Evolutionary conservation across 2,329 filamentous ascomycete species (phyloP), one percentile per base, ranked within the genome.

Genomic region (Fusarium sp.): DNA sequence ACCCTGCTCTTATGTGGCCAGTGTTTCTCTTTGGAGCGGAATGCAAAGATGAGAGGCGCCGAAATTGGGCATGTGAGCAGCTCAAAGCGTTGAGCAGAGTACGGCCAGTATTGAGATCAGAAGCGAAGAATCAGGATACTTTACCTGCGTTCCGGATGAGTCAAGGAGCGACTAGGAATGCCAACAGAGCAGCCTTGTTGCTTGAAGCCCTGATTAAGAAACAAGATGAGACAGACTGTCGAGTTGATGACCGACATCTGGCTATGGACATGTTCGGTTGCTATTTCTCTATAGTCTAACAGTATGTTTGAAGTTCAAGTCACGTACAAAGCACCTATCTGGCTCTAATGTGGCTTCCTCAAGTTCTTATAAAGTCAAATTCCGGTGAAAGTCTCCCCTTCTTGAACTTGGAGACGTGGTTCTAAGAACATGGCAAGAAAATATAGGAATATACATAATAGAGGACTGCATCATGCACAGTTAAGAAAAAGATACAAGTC

Each of bases 251-350:
- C 2, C 21, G 51, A 19, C 50, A 59, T 2, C 12, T 59, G 7
- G 36, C 51, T 2, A 56, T 59, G 36, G 43, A 59, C 4, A 48
- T 59, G 36, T 59, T 59, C 26, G 24, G n/a, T 20, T 59, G 50
- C 4, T 59, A 59, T 4, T 59, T 59, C 1, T 42, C 56, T 2
- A 56, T 59, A n/a, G 42, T 55, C n/a, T n/a, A n/a, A n/a, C n/a
- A n/a, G n/a, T n/a, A n/a, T n/a, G n/a, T n/a, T n/a, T n/a, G n/a
- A n/a, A n/a, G n/a, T n/a, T n/a, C n/a, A n/a, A n/a, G n/a, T n/a
- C n/a, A n/a, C n/a, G n/a, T n/a, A n/a, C n/a, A n/a, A n/a, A n/a
- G n/a, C n/a, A n/a, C n/a, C n/a, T n/a, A n/a, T n/a, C n/a, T n/a
- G n/a, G n/a, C n/a, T n/a, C n/a, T n/a, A n/a, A n/a, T n/a, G n/a